Base-by-base conservation (phyloP, 2,329 filamentous ascomycete genomes). In the Incumbomyces lentus region DNA sequence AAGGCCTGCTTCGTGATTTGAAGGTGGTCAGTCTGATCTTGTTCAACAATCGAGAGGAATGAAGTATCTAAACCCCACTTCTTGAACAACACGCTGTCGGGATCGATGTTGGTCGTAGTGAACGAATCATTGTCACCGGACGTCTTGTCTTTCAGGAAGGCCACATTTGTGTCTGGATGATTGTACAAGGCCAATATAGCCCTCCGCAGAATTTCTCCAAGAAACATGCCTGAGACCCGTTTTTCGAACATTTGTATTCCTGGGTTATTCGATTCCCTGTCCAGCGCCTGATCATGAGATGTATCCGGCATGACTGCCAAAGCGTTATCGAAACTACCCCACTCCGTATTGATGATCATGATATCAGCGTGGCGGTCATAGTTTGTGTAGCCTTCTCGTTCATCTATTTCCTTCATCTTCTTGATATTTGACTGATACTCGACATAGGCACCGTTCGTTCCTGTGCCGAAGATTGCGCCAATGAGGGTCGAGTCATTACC, bases 161-260 rank as follows among this genome's bases (percentile, higher is more conserved):
- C 73, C 6, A 83, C 68, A 1, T 73, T 64, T 22, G 80, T 72
- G 55, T 86, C 75, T 57, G 83, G 75, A 59, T 89, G 70, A 22
- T 50, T 17, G 39, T 58, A 49, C 62, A 95, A 75, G 48, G 79
- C 73, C 42, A 92, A 64, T 17, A 95, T 69, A 13, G 82, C 81
- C 37, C 86, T 75, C 46, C 92, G 84, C 46, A 95, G 75, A 52
- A 96, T 89, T 65, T 98, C 92, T 46, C 92, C 92, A 40, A 98
- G 68, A 70, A 96, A 98, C 90, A 98, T 96, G 63, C 92, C 92
- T 0, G 88, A 95, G 13, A 98, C 84, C 40, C 90, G 84, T 75
- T 98, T 98, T 71, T 98, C 92, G 61, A 96, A 98, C 86, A 96
- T 95, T 63, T 98, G 92, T 51, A 94, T 80, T 19, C 92, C 92